These are phyloP conservation scores for Plasmodium coatneyi DNA, from an alignment of 169 alveolate species.

Conservation along the genomic window DNA sequence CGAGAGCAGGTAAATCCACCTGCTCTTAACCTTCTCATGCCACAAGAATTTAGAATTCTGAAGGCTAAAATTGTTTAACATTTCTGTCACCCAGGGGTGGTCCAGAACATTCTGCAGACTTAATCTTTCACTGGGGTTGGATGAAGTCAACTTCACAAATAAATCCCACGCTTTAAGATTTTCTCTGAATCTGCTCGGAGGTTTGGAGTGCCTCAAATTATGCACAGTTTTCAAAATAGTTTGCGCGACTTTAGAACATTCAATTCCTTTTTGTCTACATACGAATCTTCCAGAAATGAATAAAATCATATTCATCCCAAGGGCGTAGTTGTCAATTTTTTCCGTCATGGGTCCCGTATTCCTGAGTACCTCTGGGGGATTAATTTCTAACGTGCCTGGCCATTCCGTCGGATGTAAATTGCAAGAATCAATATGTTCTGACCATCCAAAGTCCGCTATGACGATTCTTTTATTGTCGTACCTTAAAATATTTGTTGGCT, in stretches of 20 bases:
- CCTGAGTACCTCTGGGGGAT: constrained; percentile 88
- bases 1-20: constrained; percentile 63
- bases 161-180: constrained; percentile 84
- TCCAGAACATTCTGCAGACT: constrained; percentile 81
- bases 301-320: constrained; percentile 85
- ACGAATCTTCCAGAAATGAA: constrained; percentile 87
- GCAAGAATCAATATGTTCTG: constrained; percentile 81
- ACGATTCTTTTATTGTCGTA: constrained; percentile 78
- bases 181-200: constrained; percentile 79
- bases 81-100: constrained; percentile 83
- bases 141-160: constrained; percentile 87
- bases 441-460: constrained; percentile 89
- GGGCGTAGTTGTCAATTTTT: constrained; percentile 86
- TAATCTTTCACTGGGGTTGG: constrained; percentile 83
- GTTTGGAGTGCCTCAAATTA: constrained; percentile 79
- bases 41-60: constrained; percentile 56
- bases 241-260: constrained; percentile 86
- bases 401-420: constrained; percentile 83
- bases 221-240: constrained; percentile 81
- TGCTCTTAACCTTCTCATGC: constrained; percentile 66
- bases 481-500: constrained; percentile 86
- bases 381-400: constrained; percentile 90
- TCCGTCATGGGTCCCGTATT: constrained; percentile 88
- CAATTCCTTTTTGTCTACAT: constrained; percentile 87
- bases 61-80: constrained; percentile 64